Conservation (phyloP, 257 asterid genomes). For the Nicotiana tabacum region DNA sequence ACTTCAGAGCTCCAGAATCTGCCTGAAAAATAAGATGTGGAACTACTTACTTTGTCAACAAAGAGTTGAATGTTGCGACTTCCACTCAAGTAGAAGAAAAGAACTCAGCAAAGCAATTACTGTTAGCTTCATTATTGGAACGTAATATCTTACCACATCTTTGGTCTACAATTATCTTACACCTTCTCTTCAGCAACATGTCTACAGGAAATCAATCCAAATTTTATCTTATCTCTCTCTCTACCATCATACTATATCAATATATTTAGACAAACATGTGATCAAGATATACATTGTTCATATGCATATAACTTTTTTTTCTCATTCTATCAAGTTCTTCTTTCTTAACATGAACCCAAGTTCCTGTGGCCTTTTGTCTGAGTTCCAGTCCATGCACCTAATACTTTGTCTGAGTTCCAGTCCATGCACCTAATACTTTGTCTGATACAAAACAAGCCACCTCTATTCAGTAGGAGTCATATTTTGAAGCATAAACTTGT, state of each 20-base stretch:
- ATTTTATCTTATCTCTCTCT: background rate
- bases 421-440: background rate
- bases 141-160: background rate
- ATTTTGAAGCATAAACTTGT: background rate
- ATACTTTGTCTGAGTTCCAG: background rate
- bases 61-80: background rate
- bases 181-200: background rate
- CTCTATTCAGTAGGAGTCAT: background rate
- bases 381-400: background rate
- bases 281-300: background rate
- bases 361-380: background rate
- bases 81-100: background rate
- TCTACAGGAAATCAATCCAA: background rate
- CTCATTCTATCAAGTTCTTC: background rate
- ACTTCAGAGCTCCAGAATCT: slow-evolving; percentile 63
- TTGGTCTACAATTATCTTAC: background rate
- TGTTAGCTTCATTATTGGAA: background rate
- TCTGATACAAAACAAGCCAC: background rate
- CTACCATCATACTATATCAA: background rate
- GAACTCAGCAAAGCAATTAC: background rate
- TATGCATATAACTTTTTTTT: background rate
- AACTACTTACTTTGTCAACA: slow-evolving; percentile 2
- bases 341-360: background rate
- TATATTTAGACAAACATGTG: background rate
- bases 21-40: slow-evolving; percentile 43